phyloP scores from a whole-genome alignment of 768 basidiomycete species.

The Cubamyces lactineus region DNA sequence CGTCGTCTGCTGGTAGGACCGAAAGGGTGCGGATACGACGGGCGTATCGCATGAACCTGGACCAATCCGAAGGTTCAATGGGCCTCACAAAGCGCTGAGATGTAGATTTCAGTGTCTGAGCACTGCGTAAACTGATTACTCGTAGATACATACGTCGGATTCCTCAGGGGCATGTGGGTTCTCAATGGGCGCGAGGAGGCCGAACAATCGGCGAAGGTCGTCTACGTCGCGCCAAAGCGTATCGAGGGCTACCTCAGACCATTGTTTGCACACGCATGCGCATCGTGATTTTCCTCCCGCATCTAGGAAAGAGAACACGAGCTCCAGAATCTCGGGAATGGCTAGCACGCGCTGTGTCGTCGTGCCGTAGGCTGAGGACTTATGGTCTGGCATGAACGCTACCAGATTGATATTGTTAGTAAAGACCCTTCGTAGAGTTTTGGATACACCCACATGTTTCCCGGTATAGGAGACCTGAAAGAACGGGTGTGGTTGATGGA shows the following conservation, averaged over 20 bases:
- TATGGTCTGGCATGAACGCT: neutral
- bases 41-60: constrained; percentile 55
- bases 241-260: constrained; percentile 62
- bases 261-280: constrained; percentile 58
- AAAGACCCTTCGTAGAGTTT: neutral
- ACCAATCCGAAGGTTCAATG: constrained; percentile 59
- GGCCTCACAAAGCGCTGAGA: constrained; percentile 29
- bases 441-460: neutral
- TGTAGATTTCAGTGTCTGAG: neutral
- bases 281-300: constrained; percentile 44
- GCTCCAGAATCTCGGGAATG: constrained; percentile 63
- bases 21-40: constrained; percentile 30
- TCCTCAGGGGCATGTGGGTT: constrained; percentile 2
- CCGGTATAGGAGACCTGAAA: neutral
- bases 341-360: constrained; percentile 44
- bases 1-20: neutral
- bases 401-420: neutral
- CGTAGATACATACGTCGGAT: constrained; percentile 6
- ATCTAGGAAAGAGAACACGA: constrained; percentile 56
- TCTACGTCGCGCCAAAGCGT: constrained; percentile 59
- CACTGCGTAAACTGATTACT: too few relatives aligned
- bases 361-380: constrained; percentile 15
- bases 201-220: constrained; percentile 49
- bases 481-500: neutral
- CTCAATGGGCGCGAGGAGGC: constrained; percentile 50